Conservation (phyloP, 108 stramenopile genomes). For the Stephanodiscus minutulus region DNA sequence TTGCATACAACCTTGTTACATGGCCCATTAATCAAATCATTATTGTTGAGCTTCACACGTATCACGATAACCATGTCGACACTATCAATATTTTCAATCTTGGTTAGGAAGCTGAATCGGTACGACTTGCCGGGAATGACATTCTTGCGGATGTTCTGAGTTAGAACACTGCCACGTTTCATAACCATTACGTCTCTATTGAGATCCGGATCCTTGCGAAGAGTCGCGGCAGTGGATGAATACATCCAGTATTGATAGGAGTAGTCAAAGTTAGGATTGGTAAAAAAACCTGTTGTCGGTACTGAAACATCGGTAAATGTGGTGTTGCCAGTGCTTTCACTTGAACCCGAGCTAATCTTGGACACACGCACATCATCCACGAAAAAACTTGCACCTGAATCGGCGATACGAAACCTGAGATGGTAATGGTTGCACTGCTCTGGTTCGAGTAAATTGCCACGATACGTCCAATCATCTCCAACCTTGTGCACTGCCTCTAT, state of each 20-base stretch:
- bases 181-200: slow-evolving; percentile 21
- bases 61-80: slow-evolving; percentile 21
- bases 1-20: slow-evolving; percentile 23
- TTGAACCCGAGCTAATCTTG: slow-evolving; percentile 1
- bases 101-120: slow-evolving; percentile 18
- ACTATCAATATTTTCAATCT: not conserved
- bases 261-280: slow-evolving; percentile 30
- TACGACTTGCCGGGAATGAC: slow-evolving; percentile 23
- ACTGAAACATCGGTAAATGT: not conserved
- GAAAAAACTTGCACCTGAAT: slow-evolving; percentile 19
- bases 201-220: slow-evolving; percentile 14
- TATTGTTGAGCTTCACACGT: slow-evolving; percentile 32
- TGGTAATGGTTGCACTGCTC: slow-evolving; percentile 41
- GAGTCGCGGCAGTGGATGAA: not conserved
- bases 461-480: slow-evolving; percentile 41
- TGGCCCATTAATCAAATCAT: slow-evolving; percentile 24
- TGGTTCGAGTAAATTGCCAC: slow-evolving; percentile 16
- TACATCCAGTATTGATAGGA: slow-evolving; percentile 29
- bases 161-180: slow-evolving; percentile 17
- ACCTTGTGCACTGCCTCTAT: slow-evolving; percentile 34
- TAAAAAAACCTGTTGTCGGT: slow-evolving; percentile 21
- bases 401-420: slow-evolving; percentile 25
- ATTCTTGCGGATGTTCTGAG: slow-evolving; percentile 18
- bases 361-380: slow-evolving; percentile 36
- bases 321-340: slow-evolving; percentile 1